These are phyloP conservation scores for Cyclotella kingstonii DNA, from an alignment of 108 stramenopile genomes.

Conservation along the genomic window DNA sequence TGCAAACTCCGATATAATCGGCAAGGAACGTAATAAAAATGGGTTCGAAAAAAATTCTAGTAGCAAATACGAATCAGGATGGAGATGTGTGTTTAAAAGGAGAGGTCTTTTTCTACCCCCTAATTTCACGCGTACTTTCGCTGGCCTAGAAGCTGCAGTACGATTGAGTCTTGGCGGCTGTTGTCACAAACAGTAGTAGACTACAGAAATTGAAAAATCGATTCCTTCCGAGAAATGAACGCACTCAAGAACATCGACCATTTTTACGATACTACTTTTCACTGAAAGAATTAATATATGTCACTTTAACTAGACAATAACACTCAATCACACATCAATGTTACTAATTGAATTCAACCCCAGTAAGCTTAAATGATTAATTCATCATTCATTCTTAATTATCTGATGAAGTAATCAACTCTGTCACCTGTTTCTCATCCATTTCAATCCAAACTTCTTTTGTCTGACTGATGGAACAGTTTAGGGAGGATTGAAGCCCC, in stretches of 20 bases:
- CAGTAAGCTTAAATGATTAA: neutral
- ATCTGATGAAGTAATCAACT: constrained; percentile 13
- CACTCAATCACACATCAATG: too few relatives aligned
- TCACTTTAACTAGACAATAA: too few relatives aligned
- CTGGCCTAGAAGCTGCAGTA: constrained; percentile 33
- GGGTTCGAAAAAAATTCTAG: too few relatives aligned
- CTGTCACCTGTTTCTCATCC: constrained; percentile 15
- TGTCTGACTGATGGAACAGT: constrained; percentile 33
- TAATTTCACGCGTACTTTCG: constrained; percentile 27
- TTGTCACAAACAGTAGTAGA: constrained; percentile 41
- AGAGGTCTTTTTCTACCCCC: constrained; percentile 38
- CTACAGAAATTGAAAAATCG: neutral
- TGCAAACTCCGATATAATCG: too few relatives aligned
- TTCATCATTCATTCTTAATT: neutral
- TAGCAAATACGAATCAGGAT: constrained; percentile 12
- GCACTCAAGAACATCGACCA: neutral
- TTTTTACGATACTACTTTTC: too few relatives aligned
- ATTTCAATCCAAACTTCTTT: constrained; percentile 47
- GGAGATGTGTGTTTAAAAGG: constrained; percentile 45
- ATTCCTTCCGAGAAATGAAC: neutral
- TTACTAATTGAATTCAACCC: neutral
- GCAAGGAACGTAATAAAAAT: too few relatives aligned
- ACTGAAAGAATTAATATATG: too few relatives aligned
- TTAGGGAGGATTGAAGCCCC: constrained; percentile 44
- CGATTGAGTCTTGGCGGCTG: constrained; percentile 35